A percentile compares a stretch with the other conserved stretches of the same genome.
Evolutionary conservation across 139 green algal species (phyloP).

Genomic region (Spirogloea muscicola): DNA sequence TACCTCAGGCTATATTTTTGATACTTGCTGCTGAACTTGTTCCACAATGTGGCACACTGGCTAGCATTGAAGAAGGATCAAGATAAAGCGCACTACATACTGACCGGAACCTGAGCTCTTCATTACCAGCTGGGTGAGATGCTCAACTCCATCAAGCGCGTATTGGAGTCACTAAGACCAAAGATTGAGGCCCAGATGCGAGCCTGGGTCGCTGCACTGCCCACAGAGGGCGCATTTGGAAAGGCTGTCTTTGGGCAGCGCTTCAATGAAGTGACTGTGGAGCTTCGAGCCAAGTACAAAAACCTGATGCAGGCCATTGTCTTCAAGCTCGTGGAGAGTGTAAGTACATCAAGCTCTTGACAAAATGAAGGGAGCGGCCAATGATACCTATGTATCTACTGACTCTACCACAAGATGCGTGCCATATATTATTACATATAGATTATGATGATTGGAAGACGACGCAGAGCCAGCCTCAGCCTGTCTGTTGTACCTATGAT

Average conservation of each 20-base stretch:
- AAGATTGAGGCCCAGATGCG: slow-evolving; percentile 32
- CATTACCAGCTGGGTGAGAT: slow-evolving; percentile 27
- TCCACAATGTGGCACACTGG: no score
- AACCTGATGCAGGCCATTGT: slow-evolving; percentile 36
- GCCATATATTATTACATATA: background rate
- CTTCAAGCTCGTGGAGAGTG: slow-evolving; percentile 39
- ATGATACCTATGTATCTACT: background rate
- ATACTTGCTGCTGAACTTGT: no score
- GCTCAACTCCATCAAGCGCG: slow-evolving; percentile 42
- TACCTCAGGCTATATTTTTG: no score
- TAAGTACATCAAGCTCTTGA: slow-evolving; percentile 15
- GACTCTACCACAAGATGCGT: background rate
- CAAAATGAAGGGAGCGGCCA: background rate
- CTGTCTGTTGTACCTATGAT: background rate
- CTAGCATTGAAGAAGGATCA: no score
- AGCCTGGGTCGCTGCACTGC: slow-evolving; percentile 21
- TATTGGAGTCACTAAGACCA: slow-evolving; percentile 33
- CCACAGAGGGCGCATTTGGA: background rate
- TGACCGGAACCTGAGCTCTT: background rate
- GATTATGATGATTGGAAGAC: background rate
- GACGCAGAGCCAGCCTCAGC: background rate
- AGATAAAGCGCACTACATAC: no score
- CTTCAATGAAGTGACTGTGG: slow-evolving; percentile 30
- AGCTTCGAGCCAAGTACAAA: slow-evolving; percentile 45
- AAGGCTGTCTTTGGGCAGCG: slow-evolving; percentile 27